A percentile compares a stretch with the other conserved stretches of the same genome.
These are phyloP conservation scores for Curvularia lunata DNA, from an alignment of 2,329 filamentous ascomycete genomes.

Conservation along the genomic window DNA sequence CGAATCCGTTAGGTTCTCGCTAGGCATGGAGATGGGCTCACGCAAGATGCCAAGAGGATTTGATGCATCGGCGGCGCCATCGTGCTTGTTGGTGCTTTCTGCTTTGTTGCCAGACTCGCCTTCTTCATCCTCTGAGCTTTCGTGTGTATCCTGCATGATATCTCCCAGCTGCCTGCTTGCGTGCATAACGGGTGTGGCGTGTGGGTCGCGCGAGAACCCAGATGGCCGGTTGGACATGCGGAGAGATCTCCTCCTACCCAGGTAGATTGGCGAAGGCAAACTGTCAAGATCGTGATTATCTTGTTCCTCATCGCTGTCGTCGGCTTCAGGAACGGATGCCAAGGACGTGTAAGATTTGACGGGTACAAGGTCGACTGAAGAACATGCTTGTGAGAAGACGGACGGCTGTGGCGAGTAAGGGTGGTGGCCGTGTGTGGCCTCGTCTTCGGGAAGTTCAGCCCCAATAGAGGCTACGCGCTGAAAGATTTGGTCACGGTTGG, in stretches of 20 bases:
- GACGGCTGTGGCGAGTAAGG: constrained; percentile 33
- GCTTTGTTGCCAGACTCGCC: constrained; percentile 20
- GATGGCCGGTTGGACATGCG: constrained; percentile 7
- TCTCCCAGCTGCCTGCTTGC: constrained; percentile 24
- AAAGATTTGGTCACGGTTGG: constrained; percentile 35
- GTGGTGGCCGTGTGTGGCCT: constrained; percentile 20
- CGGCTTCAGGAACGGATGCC: constrained; percentile 35
- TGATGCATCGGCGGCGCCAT: constrained; percentile 24
- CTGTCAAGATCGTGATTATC: constrained; percentile 19
- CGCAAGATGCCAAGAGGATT: constrained; percentile 16
- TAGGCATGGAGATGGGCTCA: constrained; percentile 21
- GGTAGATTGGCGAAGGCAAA: constrained; percentile 28
- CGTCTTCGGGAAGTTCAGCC: constrained; percentile 35
- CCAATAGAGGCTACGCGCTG: constrained; percentile 39
- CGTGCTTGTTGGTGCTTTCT: constrained; percentile 22
- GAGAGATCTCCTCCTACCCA: constrained; percentile 12
- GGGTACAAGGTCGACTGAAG: constrained; percentile 37
- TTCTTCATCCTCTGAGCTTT: constrained; percentile 5
- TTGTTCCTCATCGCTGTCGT: constrained; percentile 30
- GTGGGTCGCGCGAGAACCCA: constrained; percentile 19
- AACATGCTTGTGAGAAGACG: constrained; percentile 38
- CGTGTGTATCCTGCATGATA: constrained; percentile 7
- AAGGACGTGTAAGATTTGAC: constrained; percentile 38
- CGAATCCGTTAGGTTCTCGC: constrained; percentile 20
- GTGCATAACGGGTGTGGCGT: constrained; percentile 22